Base-by-base conservation (phyloP, 306 rosid genomes). In the Purshia tridentata region DNA sequence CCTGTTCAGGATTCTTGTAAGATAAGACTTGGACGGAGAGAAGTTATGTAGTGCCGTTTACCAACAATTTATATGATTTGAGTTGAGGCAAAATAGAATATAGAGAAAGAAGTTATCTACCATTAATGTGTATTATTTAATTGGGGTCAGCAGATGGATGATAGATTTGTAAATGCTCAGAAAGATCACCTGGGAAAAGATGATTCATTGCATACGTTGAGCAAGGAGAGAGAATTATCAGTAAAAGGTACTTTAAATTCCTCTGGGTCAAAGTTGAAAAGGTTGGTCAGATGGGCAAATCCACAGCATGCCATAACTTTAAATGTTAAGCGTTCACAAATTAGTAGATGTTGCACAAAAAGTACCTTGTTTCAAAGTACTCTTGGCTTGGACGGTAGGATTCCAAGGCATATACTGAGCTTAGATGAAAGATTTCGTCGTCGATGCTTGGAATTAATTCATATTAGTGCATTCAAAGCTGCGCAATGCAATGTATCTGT, bases 351-450 rank as follows among this genome's bases (percentile, higher is more conserved):
- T 67, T 77, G 78, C 81, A 66, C 78, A 42, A 81, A 85, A 29
- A 85, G 85, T 76, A 75, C 85, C 5, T 72, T 84, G 67, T 78
- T 83, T 63, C 87, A 78, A n/a, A 65, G 70, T 57, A 84, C 72
- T 67, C 52, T 75, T 77, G 88, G 88, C 70, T 48, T 88, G 12
- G 96, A 85, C 74, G 60, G 64, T 53, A 84, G 88, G 80, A 88
- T 95, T 74, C 96, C 97, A 8, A 95, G 86, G 85, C 88, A 80
- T 78, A 72, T 95, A 88, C 89, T 87, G 75, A 90, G 90, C 40
- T 74, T 82, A 46, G 97, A 95, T 44, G 99, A 95, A 84, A 95
- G 84, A 55, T 87, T 90, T 82, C 81, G 86, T 59, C 97, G 89
- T 18, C 90, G 87, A 54, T 95, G 96, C 86, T 75, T 95, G 42